A percentile compares a stretch with the other conserved stretches of the same genome.
Evolutionary conservation across 2,329 filamentous ascomycete species (phyloP).

Genomic region (Harringtonia aguacate): DNA sequence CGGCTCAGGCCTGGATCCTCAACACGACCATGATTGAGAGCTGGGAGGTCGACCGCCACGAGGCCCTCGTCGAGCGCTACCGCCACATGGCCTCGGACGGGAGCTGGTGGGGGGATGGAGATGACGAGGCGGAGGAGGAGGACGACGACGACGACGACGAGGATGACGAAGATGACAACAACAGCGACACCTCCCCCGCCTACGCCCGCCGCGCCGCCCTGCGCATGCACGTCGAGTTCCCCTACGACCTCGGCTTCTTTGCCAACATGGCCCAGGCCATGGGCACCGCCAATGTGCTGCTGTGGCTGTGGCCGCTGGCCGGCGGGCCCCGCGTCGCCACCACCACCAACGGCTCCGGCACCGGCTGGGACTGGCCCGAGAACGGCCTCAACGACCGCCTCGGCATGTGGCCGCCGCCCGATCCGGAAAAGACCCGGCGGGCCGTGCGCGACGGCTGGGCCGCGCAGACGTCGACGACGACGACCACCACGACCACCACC

Average conservation of each 20-base stretch:
- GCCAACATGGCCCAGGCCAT: conserved; percentile 65
- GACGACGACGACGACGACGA: conserved; percentile 12
- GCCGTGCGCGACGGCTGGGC: conserved; percentile 12
- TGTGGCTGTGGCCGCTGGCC: conserved; percentile 62
- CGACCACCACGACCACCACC: not conserved
- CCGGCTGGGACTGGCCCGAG: conserved; percentile 55
- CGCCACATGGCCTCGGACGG: conserved; percentile 22
- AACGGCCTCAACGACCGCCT: conserved; percentile 64
- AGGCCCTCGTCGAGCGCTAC: conserved; percentile 39
- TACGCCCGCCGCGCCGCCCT: not conserved
- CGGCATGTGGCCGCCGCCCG: conserved; percentile 51
- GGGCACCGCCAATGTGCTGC: conserved; percentile 53
- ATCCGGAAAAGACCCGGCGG: conserved; percentile 49
- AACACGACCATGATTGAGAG: conserved; percentile 75
- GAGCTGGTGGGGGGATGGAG: conserved; percentile 28
- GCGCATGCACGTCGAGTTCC: conserved; percentile 63
- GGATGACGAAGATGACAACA: conserved; percentile 18
- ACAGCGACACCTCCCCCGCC: conserved; percentile 17
- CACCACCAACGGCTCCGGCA: conserved; percentile 21
- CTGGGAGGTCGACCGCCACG: conserved; percentile 61
- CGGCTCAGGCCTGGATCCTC: conserved; percentile 47
- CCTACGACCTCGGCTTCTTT: conserved; percentile 70
- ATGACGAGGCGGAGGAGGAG: conserved; percentile 20
- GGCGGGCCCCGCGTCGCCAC: conserved; percentile 32
- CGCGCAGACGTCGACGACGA: not conserved